Conservation (phyloP, 2,329 filamentous ascomycete species). For the Fusarium metavorans region DNA sequence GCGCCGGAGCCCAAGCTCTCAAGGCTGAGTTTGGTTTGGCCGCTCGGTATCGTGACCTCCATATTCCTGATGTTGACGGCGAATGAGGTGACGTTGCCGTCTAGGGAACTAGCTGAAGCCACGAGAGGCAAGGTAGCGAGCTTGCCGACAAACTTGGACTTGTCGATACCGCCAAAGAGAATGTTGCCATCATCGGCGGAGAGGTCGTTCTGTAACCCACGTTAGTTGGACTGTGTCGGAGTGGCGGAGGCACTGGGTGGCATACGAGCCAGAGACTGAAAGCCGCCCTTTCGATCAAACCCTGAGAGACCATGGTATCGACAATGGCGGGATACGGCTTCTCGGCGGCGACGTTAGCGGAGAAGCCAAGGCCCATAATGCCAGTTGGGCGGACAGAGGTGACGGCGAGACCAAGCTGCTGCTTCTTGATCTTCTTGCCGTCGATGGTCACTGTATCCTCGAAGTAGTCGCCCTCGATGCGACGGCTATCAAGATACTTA, state of each 20-base stretch:
- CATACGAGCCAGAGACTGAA: slow-evolving; percentile 75
- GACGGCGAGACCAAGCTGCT: slow-evolving; percentile 68
- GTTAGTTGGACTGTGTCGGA: slow-evolving; percentile 13
- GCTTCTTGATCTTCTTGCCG: slow-evolving; percentile 57
- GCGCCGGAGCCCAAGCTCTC: slow-evolving; percentile 61
- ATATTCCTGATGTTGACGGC: slow-evolving; percentile 53
- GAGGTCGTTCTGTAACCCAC: slow-evolving; percentile 66
- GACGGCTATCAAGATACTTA: slow-evolving; percentile 69
- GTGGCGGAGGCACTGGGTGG: background rate
- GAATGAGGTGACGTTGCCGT: slow-evolving; percentile 55
- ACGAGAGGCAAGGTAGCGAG: slow-evolving; percentile 60
- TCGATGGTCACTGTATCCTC: slow-evolving; percentile 66
- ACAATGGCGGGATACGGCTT: slow-evolving; percentile 69
- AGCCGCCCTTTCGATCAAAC: slow-evolving; percentile 70
- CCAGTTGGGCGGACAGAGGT: slow-evolving; percentile 63
- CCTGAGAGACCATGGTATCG: slow-evolving; percentile 71
- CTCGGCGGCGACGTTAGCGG: slow-evolving; percentile 59
- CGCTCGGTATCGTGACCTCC: slow-evolving; percentile 48
- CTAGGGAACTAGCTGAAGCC: slow-evolving; percentile 53
- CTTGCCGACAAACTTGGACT: slow-evolving; percentile 74
- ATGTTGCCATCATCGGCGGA: slow-evolving; percentile 74
- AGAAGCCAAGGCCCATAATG: slow-evolving; percentile 70
- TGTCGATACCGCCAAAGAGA: slow-evolving; percentile 84
- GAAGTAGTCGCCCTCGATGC: slow-evolving; percentile 68
- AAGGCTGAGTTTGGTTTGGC: slow-evolving; percentile 48